phyloP scores from a whole-genome alignment of 2,329 filamentous ascomycete species.

The Fusarium tricinctum region DNA sequence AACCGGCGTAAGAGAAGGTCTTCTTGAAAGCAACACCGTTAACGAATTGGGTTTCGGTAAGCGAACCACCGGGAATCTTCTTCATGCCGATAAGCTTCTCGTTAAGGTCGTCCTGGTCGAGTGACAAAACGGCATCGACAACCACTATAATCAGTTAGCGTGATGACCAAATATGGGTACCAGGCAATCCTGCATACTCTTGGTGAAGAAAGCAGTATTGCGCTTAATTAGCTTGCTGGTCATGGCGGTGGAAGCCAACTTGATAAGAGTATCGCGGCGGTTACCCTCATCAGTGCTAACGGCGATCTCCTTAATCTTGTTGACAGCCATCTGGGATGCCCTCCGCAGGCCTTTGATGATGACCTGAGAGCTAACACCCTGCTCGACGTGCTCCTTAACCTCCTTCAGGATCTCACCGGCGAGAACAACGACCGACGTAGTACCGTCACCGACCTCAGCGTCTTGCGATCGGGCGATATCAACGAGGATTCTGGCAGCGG shows the following conservation, averaged over 20 bases:
- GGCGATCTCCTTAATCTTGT: conserved; percentile 98
- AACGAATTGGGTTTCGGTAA: conserved; percentile 96
- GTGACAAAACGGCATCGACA: conserved; percentile 92
- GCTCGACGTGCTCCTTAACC: conserved; percentile 94
- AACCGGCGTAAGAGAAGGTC: conserved; percentile 98
- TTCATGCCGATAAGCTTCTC: conserved; percentile 98
- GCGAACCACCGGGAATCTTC: conserved; percentile 95
- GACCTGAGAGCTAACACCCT: conserved; percentile 95
- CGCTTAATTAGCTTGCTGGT: conserved; percentile 99
- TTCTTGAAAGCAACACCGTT: conserved; percentile 99
- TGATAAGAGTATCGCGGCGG: conserved; percentile 87
- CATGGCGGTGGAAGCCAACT: conserved; percentile 96
- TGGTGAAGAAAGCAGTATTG: conserved; percentile 96
- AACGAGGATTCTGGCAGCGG: conserved; percentile 95
- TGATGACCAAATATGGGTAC: background rate
- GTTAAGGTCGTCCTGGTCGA: conserved; percentile 97
- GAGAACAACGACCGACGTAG: conserved; percentile 95
- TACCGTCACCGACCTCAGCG: conserved; percentile 97
- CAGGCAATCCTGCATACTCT: conserved; percentile 72
- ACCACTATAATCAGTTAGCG: conserved; percentile 77
- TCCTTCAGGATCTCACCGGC: conserved; percentile 99
- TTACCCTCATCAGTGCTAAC: conserved; percentile 86
- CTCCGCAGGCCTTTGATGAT: conserved; percentile 96
- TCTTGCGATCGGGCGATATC: conserved; percentile 99
- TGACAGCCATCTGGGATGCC: conserved; percentile 90